Evolutionary conservation across 2,329 filamentous ascomycete genomes (phyloP).

Genomic region (Ascomycota sp.): DNA sequence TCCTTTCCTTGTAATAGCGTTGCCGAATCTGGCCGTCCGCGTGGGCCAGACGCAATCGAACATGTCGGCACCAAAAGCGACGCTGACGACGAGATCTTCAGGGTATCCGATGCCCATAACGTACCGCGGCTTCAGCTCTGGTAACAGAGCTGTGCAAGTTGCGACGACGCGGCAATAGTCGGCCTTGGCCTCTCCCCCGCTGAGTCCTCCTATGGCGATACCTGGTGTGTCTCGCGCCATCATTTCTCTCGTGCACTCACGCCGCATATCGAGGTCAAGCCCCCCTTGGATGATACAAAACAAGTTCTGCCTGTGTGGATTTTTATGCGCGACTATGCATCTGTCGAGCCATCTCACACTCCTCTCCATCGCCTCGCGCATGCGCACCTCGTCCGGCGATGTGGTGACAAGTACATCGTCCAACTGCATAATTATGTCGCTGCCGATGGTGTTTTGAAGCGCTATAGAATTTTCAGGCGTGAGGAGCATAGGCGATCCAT

Average conservation of each 20-base stretch:
- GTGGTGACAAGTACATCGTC: constrained; percentile 96
- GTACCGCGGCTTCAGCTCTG: constrained; percentile 86
- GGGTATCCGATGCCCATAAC: constrained; percentile 98
- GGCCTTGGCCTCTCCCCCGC: constrained; percentile 82
- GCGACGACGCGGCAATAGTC: constrained; percentile 83
- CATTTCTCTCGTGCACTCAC: constrained; percentile 74
- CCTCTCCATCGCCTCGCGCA: constrained; percentile 86
- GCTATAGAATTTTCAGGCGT: constrained; percentile 95
- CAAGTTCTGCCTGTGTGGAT: constrained; percentile 68
- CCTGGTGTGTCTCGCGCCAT: constrained; percentile 77
- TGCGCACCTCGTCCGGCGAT: constrained; percentile 69
- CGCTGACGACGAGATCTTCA: constrained; percentile 82
- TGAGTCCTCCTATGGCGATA: constrained; percentile 88
- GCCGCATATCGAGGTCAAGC: constrained; percentile 67
- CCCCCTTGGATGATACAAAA: constrained; percentile 99
- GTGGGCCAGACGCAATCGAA: constrained; percentile 99
- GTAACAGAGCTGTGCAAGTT: constrained; percentile 67
- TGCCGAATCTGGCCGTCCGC: constrained; percentile 85
- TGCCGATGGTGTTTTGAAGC: constrained; percentile 90
- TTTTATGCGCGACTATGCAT: constrained; percentile 76
- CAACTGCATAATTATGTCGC: constrained; percentile 98
- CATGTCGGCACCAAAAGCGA: constrained; percentile 93
- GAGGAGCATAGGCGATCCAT: constrained; percentile 86
- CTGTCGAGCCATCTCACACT: constrained; percentile 91
- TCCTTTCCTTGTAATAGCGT: constrained; percentile 66